These are phyloP conservation scores for Aspergillus fumigatus DNA, from an alignment of 2,329 filamentous ascomycete genomes.

Conservation along the genomic window DNA sequence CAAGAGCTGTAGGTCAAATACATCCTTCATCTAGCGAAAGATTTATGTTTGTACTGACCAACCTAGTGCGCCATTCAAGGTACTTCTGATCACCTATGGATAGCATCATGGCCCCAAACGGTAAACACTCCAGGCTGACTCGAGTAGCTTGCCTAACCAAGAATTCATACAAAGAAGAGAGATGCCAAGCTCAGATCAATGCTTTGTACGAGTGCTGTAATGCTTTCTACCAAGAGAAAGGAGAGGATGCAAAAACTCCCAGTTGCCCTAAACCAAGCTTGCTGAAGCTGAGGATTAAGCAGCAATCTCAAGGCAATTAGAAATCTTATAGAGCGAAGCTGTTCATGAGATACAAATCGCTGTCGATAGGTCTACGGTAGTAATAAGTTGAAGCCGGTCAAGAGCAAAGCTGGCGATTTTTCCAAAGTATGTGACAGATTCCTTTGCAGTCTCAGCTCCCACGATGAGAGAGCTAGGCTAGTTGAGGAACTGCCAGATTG, in stretches of 20 bases:
- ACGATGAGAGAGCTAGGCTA: conserved; percentile 58
- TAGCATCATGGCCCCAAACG: neutral
- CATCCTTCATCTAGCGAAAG: neutral
- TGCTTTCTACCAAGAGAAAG: conserved; percentile 74
- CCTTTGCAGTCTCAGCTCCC: conserved; percentile 50
- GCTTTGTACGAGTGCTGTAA: conserved; percentile 93
- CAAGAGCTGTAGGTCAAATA: conserved; percentile 63
- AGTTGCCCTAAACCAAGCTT: conserved; percentile 83
- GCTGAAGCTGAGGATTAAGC: conserved; percentile 79
- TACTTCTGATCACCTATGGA: conserved; percentile 36
- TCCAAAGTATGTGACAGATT: conserved; percentile 39
- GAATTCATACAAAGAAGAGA: conserved; percentile 80
- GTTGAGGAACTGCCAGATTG: conserved; percentile 66
- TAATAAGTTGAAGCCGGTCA: neutral
- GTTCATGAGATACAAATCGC: neutral
- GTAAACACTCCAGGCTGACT: neutral
- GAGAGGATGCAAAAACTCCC: conserved; percentile 68
- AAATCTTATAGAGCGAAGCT: neutral
- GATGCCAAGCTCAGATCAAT: conserved; percentile 72
- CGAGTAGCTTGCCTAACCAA: conserved; percentile 71
- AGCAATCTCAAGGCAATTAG: conserved; percentile 50
- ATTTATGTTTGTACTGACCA: conserved; percentile 6
- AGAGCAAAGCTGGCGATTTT: neutral
- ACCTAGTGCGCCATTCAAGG: conserved; percentile 83
- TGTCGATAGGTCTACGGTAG: conserved; percentile 4